Base-by-base conservation (phyloP, 768 basidiomycete genomes). In the Pisolithus orientalis region DNA sequence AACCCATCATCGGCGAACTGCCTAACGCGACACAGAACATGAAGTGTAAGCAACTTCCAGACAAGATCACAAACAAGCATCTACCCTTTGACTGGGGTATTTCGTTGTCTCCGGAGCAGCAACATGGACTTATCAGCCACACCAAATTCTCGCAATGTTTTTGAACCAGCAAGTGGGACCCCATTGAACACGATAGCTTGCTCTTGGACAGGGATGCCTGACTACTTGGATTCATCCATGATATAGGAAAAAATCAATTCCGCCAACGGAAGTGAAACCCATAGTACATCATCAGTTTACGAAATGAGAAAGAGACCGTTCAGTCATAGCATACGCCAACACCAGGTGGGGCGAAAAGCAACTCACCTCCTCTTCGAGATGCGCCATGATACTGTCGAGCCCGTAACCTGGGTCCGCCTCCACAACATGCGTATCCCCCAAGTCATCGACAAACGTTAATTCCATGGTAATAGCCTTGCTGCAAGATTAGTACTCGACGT, bases 181-280 rank as follows among this genome's bases (percentile, higher is more conserved):
- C 81, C 83, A 3, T 85, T 73, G 55, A 81, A 75, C 1, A 80
- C 81, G 39, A 94, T 82, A 53, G 78, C 80, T 68, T 94, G 93
- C 57, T 93, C 89, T 25, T 65, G 49, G n/a, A 78, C 62, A 1
- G 87, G 82, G 44, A 94, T 83, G 21, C 83, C 84, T 10, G 87
- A 90, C 92, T 94, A 59, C 11, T 4, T 8, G 28, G 28, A 9
- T 10, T 27, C 43, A 14, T 24, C 8, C 11, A 5, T 13, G 43
- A 14, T 13, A 21, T 27, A 25, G 16, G 24, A 7, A 44, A 24
- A 44, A 27, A 11, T 9, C 25, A 14, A 14, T 25, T 28, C 2
- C 25, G 11, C 14, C 10, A 27, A 44, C 11, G 25, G 6, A 24
- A 11, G 16, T 11, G 28, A 14, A 25, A 0, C 6, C 9, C 24